A percentile compares a stretch with the other conserved stretches of the same genome.
phyloP scores from a whole-genome alignment of 495 filamentous ascomycete species.

The Lasiosphaeria miniovina region DNA sequence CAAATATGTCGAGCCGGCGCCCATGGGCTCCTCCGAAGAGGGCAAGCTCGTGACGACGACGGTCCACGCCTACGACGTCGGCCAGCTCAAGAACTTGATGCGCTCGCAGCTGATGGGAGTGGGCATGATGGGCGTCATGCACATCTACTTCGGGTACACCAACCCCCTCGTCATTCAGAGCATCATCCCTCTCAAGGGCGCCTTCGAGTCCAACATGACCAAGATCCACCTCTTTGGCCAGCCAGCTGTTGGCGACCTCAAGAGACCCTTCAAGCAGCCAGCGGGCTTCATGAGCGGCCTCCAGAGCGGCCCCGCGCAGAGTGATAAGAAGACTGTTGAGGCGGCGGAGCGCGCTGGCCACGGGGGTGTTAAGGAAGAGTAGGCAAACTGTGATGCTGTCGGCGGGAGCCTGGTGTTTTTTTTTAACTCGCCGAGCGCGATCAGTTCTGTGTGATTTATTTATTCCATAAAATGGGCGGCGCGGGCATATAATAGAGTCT shows the following conservation, averaged over 20 bases:
- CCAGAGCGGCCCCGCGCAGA: slow-evolving; percentile 70
- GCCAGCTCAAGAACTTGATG: slow-evolving; percentile 76
- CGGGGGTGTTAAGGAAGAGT: slow-evolving; percentile 90
- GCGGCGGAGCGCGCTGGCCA: slow-evolving; percentile 79
- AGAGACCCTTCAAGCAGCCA: slow-evolving; percentile 88
- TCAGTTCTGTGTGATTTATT: no score
- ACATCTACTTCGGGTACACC: slow-evolving; percentile 98
- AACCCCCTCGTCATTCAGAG: slow-evolving; percentile 98
- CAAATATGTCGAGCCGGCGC: slow-evolving; percentile 94
- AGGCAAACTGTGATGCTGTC: slow-evolving; percentile 27
- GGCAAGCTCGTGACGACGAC: slow-evolving; percentile 95
- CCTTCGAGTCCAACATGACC: slow-evolving; percentile 87
- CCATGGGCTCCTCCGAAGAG: slow-evolving; percentile 88
- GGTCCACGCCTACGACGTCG: slow-evolving; percentile 84
- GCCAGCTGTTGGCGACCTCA: slow-evolving; percentile 86
- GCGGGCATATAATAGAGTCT: no score
- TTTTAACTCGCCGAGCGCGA: no score
- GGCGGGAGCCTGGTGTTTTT: no score
- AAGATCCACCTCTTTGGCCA: slow-evolving; percentile 93
- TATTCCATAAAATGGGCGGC: no score
- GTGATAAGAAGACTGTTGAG: slow-evolving; percentile 95
- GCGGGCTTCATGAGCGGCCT: slow-evolving; percentile 75
- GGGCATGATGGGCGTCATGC: slow-evolving; percentile 98
- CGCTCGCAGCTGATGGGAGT: slow-evolving; percentile 91
- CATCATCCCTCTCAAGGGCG: slow-evolving; percentile 95